Evolutionary conservation across 2,329 filamentous ascomycete species (phyloP).

Genomic region (Zasmidium citrigriseum): DNA sequence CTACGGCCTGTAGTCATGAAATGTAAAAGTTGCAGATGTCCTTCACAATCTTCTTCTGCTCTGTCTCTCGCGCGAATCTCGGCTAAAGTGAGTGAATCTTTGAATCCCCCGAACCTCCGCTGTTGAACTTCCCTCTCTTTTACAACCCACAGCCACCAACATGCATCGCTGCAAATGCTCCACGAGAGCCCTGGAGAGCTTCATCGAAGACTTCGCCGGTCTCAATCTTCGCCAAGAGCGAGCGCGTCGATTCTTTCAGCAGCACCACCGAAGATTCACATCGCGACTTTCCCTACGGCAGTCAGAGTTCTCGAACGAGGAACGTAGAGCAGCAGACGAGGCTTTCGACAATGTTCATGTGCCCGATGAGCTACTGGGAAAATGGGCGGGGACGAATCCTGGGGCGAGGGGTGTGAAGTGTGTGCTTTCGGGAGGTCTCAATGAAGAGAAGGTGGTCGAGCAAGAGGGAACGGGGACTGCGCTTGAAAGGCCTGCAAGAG

Average conservation of each 20-base stretch:
- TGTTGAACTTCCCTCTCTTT: neutral
- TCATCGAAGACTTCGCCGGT: conserved; percentile 27
- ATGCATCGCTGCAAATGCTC: conserved; percentile 25
- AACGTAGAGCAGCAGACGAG: neutral
- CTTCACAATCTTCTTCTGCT: neutral
- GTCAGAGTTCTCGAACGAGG: no score
- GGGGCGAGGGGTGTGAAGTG: no score
- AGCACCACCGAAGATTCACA: conserved; percentile 16
- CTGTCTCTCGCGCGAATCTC: neutral
- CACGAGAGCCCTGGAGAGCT: conserved; percentile 25
- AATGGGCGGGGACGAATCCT: no score
- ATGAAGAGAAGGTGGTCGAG: no score
- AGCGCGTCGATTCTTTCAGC: conserved; percentile 17
- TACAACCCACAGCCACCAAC: neutral
- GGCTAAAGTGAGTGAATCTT: neutral
- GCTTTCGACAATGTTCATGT: no score
- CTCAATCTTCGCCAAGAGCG: conserved; percentile 21
- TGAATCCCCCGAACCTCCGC: conserved; percentile 8
- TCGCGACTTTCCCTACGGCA: no score
- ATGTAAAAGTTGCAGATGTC: neutral
- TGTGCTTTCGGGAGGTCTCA: no score
- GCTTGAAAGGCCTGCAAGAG: no score
- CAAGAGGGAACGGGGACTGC: no score
- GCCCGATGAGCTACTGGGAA: no score
- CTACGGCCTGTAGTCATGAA: neutral